Conservation (phyloP, 1,284 basidiomycete species). For the Coniophora puteana region DNA sequence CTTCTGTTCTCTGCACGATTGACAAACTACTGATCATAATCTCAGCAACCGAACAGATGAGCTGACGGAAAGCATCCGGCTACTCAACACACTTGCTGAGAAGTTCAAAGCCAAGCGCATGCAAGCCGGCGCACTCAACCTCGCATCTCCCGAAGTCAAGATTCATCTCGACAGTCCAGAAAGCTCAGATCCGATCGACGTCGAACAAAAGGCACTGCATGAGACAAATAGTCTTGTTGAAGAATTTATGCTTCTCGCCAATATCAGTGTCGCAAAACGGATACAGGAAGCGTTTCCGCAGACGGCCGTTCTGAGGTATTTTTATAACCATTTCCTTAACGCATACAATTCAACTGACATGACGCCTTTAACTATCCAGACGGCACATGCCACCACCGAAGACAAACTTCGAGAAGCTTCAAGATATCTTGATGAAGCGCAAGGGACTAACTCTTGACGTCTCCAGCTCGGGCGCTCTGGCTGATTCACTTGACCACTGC, state of each 20-base stretch:
- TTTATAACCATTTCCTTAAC: slow-evolving; percentile 6
- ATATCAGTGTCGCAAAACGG: slow-evolving; percentile 89
- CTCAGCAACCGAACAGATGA: slow-evolving; percentile 73
- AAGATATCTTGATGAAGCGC: slow-evolving; percentile 89
- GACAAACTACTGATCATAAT: neutral
- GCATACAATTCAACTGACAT: slow-evolving; percentile 4
- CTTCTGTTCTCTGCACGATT: slow-evolving; percentile 5
- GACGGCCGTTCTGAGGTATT: slow-evolving; percentile 87
- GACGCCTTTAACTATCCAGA: slow-evolving; percentile 40
- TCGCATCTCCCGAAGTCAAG: slow-evolving; percentile 97
- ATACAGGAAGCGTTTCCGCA: slow-evolving; percentile 96
- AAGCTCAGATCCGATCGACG: slow-evolving; percentile 93
- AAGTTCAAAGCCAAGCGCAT: slow-evolving; percentile 88
- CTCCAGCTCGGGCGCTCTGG: slow-evolving; percentile 89
- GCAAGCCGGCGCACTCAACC: slow-evolving; percentile 92
- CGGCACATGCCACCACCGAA: slow-evolving; percentile 93
- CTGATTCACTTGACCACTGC: slow-evolving; percentile 86
- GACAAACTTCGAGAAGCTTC: slow-evolving; percentile 94
- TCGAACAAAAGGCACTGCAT: slow-evolving; percentile 90
- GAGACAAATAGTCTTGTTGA: slow-evolving; percentile 98
- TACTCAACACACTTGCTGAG: slow-evolving; percentile 86
- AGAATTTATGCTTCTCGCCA: slow-evolving; percentile 99
- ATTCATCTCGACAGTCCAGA: slow-evolving; percentile 93
- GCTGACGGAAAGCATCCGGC: slow-evolving; percentile 84
- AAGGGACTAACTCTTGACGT: slow-evolving; percentile 88